phyloP scores from a whole-genome alignment of 306 rosid species.

The Crataegus laevigata region DNA sequence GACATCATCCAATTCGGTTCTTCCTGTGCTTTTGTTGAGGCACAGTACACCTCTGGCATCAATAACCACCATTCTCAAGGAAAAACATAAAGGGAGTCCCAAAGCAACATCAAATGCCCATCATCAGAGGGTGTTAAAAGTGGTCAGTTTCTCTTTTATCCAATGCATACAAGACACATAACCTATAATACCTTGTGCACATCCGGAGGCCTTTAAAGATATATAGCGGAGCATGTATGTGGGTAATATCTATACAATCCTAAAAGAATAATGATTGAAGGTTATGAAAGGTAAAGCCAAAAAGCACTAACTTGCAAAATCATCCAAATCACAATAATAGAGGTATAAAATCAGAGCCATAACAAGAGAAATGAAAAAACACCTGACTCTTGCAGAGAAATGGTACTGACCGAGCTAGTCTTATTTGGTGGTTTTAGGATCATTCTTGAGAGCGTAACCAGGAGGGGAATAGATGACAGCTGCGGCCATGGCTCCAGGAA shows the following conservation, averaged over 20 bases:
- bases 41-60: background rate
- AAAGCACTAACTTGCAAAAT: background rate
- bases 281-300: background rate
- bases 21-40: background rate
- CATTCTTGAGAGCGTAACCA: slow-evolving; percentile 6
- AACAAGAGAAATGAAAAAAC: background rate
- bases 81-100: too few species aligned
- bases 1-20: background rate
- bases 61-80: too few species aligned
- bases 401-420: background rate
- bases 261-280: background rate
- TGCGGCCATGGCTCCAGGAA: slow-evolving; percentile 37
- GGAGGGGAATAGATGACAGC: slow-evolving; percentile 38
- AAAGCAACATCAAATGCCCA: too few species aligned
- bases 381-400: background rate
- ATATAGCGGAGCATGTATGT: too few species aligned
- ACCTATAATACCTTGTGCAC: too few species aligned
- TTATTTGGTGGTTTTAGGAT: slow-evolving; percentile 13
- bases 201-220: too few species aligned
- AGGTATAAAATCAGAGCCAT: background rate
- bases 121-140: too few species aligned
- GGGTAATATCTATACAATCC: background rate
- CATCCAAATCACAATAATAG: too few species aligned
- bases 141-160: too few species aligned
- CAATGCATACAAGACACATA: too few species aligned